Evolutionary conservation across 2,329 filamentous ascomycete genomes (phyloP).

Genomic region (Dactylellina haptotyla): DNA sequence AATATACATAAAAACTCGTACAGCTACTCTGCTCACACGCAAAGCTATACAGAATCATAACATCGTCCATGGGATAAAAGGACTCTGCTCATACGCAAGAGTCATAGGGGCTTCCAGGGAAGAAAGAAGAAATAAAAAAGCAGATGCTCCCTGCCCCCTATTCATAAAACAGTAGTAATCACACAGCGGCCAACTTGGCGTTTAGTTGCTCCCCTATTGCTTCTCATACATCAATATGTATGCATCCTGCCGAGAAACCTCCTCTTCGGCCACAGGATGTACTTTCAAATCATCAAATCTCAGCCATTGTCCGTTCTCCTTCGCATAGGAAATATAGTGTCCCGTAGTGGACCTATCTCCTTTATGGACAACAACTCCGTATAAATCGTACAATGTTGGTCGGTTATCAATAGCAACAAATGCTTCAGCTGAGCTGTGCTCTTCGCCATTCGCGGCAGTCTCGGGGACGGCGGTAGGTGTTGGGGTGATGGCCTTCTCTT

Average conservation of each 20-base stretch:
- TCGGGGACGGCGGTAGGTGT: not conserved
- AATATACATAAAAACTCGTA: slow-evolving; percentile 20
- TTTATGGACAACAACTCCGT: slow-evolving; percentile 34
- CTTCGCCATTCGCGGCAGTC: not conserved
- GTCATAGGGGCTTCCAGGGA: not conserved
- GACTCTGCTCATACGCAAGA: too few species aligned
- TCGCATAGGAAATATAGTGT: slow-evolving; percentile 43
- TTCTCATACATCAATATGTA: slow-evolving; percentile 52
- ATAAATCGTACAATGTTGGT: slow-evolving; percentile 30
- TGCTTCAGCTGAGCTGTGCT: not conserved
- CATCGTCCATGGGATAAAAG: too few species aligned
- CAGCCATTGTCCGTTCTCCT: slow-evolving; percentile 38
- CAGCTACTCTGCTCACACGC: not conserved
- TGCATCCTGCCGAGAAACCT: slow-evolving; percentile 37
- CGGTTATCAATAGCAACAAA: not conserved
- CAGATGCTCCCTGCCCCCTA: not conserved
- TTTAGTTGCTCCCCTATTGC: slow-evolving; percentile 13
- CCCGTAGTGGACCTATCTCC: slow-evolving; percentile 43
- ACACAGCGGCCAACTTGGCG: too few species aligned
- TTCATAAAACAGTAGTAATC: too few species aligned
- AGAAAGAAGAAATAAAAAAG: not conserved
- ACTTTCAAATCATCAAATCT: slow-evolving; percentile 49
- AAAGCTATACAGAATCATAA: not conserved
- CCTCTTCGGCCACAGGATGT: slow-evolving; percentile 26
- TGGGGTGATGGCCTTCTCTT: not conserved